Base-by-base conservation (phyloP, 192 early-diverging fungal species). In the Diversispora epigaea region DNA sequence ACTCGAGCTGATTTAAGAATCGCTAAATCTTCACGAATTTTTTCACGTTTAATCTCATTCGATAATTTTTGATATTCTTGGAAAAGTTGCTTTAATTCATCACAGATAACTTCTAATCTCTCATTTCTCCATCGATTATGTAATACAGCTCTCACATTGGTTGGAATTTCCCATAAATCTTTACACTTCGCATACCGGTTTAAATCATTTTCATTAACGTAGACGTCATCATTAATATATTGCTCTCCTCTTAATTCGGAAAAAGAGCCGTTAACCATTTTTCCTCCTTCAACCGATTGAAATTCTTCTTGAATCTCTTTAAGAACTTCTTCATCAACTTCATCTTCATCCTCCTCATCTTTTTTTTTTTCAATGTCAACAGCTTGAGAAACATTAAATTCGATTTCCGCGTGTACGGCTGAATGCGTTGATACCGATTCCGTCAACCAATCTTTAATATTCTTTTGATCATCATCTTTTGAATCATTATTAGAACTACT, bases 251-350 rank as follows among this genome's bases (percentile, higher is more conserved):
- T 80, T 44, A 83, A 46, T 11, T 72, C 43, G 19, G 74, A 73
- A 21, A 25, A 22, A 5, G 67, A 12, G 1, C 79, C 79, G 2
- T 40, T 68, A 2, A 76, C 64, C 47, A 49, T 61, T 40, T 44
- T 39, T 8, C 77, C 73, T 22, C 74, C 77, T 45, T 80, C 77
- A 4, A 76, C 76, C n/a, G 72, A 80, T 52, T 68, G 82, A 54
- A 81, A 88, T 22, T 86, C 80, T 14, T 81, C 78, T 3, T 77
- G 65, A 7, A 81, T 68, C 7, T 83, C 84, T 17, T 81, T 25
- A 1, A 84, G 22, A 5, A 84, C 79, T 9, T 88, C 87, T 25
- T 85, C 84, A 54, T 86, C 87, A 50, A 86, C 79, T 19, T 85
- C 84, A 12, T 77, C 68, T 4, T 81, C 80, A 47, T 83, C 77